Conservation (phyloP, 176 grass and related monocot species). For the Rhynchospora tenuis region DNA sequence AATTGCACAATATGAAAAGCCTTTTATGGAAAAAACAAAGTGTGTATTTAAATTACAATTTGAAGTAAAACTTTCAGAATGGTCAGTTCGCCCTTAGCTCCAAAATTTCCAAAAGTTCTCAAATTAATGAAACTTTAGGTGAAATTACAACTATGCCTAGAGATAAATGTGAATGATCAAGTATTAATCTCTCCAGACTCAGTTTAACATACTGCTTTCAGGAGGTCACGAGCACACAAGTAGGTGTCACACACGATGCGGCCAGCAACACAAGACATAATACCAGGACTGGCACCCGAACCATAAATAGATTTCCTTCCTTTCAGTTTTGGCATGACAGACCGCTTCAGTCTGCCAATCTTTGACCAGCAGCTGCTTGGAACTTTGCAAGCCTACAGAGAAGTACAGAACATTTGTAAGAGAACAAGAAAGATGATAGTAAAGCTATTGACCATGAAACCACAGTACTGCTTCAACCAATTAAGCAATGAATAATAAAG, state of each 20-base stretch:
- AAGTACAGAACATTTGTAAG: slow-evolving; percentile 1
- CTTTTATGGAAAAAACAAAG: neutral
- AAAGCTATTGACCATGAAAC: neutral
- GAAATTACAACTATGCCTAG: neutral
- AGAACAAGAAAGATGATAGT: slow-evolving; percentile 8
- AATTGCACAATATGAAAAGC: neutral
- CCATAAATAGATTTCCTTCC: slow-evolving; percentile 86
- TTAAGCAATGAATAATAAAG: neutral
- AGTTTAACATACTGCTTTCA: slow-evolving; percentile 57
- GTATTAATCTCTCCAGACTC: neutral
- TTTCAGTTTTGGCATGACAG: slow-evolving; percentile 81
- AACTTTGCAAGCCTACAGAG: slow-evolving; percentile 69
- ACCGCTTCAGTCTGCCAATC: slow-evolving; percentile 85
- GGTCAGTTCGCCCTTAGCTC: neutral
- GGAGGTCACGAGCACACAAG: slow-evolving; percentile 85
- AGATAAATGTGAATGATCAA: neutral
- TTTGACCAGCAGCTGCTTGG: slow-evolving; percentile 91
- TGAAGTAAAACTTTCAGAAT: neutral
- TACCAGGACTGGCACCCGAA: slow-evolving; percentile 91
- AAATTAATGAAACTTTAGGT: neutral
- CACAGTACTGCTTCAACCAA: neutral
- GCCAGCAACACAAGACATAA: slow-evolving; percentile 95
- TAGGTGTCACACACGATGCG: slow-evolving; percentile 97
- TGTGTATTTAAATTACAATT: neutral
- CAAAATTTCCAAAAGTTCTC: neutral